Percentiles rank a stretch among this genome's conserved stretches.
These are phyloP conservation scores for Zopfochytrium polystomum DNA, from an alignment of 371 early-diverging fungal species.

Conservation along the genomic window DNA sequence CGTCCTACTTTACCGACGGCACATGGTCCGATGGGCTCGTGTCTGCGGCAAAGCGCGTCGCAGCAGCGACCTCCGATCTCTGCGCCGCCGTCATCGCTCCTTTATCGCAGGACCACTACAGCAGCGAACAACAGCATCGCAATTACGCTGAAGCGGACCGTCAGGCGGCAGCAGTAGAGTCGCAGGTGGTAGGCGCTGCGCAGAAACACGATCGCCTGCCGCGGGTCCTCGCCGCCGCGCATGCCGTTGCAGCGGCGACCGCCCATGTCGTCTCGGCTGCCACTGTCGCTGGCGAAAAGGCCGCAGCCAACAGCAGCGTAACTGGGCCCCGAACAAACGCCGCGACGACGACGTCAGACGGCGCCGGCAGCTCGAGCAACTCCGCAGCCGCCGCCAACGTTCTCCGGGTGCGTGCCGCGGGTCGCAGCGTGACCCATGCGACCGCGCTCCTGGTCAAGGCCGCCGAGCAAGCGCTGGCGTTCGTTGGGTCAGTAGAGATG, in stretches of 20 bases:
- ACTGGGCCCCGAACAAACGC: too few relatives aligned
- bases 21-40: conserved; percentile 60
- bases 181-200: too few relatives aligned
- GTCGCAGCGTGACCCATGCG: conserved; percentile 48
- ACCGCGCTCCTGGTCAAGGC: conserved; percentile 48
- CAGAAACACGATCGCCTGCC: too few relatives aligned
- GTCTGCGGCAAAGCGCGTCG: conserved; percentile 53
- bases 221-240: too few relatives aligned
- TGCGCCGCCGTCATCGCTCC: conserved; percentile 50
- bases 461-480: conserved; percentile 34
- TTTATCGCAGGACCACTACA: conserved; percentile 41
- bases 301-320: conserved; percentile 44
- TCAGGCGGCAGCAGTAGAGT: too few relatives aligned
- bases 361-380: too few relatives aligned
- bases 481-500: conserved; percentile 27
- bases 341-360: too few relatives aligned
- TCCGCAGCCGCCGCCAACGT: too few relatives aligned
- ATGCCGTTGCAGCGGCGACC: conserved; percentile 43
- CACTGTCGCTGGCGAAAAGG: conserved; percentile 27
- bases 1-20: conserved; percentile 51
- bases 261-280: conserved; percentile 51
- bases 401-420: conserved; percentile 49
- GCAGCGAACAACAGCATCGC: conserved; percentile 42
- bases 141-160: too few relatives aligned
- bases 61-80: conserved; percentile 42